phyloP scores from a whole-genome alignment of 805 yeast genomes.

The Metschnikowia arizonensis region DNA sequence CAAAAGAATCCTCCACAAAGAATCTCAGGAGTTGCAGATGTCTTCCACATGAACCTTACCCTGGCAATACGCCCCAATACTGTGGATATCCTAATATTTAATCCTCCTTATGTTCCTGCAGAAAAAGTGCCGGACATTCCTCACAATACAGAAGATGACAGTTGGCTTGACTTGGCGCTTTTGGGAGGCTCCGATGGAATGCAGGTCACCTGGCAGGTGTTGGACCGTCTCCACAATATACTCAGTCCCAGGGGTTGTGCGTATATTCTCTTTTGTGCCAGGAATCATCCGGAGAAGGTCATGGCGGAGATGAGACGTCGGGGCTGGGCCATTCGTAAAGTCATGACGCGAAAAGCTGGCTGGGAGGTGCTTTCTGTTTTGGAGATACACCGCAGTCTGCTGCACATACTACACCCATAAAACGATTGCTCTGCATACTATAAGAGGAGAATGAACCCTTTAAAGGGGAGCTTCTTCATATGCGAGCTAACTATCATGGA shows the following conservation, averaged over 20 bases:
- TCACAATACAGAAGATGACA: constrained; percentile 37
- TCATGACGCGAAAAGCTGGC: constrained; percentile 78
- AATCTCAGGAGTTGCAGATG: constrained; percentile 21
- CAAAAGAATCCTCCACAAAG: too few relatives aligned
- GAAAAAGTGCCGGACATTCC: constrained; percentile 67
- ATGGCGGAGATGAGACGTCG: constrained; percentile 40
- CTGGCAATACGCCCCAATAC: constrained; percentile 40
- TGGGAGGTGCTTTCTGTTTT: constrained; percentile 89
- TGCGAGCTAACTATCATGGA: too few relatives aligned
- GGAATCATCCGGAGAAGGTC: constrained; percentile 74
- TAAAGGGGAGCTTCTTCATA: too few relatives aligned
- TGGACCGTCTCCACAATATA: constrained; percentile 49
- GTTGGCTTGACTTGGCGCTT: constrained; percentile 87
- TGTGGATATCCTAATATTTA: constrained; percentile 77
- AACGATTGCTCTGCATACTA: too few relatives aligned
- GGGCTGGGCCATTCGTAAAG: constrained; percentile 52
- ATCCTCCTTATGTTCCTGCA: constrained; percentile 97
- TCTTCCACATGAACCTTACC: constrained; percentile 55
- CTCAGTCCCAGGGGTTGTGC: constrained; percentile 68
- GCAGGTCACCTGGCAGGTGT: constrained; percentile 69
- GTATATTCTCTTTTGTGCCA: constrained; percentile 84
- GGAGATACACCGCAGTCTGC: constrained; percentile 49
- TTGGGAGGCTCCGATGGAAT: constrained; percentile 90
- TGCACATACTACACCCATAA: too few relatives aligned
- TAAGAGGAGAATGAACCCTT: too few relatives aligned